Conservation (phyloP, 2,329 filamentous ascomycete species). For the Cladosporium velox region DNA sequence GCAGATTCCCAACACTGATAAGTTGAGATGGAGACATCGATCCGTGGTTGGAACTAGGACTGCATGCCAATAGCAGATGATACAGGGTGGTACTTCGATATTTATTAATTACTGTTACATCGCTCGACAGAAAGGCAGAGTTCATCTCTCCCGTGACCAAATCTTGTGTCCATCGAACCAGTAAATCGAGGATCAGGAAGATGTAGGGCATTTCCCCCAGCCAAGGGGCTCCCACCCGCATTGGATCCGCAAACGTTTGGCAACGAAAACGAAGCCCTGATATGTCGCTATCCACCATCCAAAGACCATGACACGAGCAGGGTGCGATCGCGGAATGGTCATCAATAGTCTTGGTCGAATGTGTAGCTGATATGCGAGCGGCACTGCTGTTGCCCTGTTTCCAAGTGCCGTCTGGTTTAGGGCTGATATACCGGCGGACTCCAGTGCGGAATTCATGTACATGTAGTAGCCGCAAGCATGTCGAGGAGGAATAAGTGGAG, state of each 20-base stretch:
- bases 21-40: background rate
- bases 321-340: background rate
- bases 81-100: background rate
- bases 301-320: background rate
- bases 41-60: background rate
- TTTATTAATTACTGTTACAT: background rate
- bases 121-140: background rate
- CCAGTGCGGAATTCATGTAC: background rate
- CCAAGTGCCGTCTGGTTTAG: background rate
- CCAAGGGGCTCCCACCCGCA: background rate
- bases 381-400: background rate
- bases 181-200: background rate
- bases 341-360: background rate
- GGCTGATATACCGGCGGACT: background rate
- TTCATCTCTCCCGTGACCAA: background rate
- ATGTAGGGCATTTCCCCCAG: background rate
- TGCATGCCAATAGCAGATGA: background rate
- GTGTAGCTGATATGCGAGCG: background rate
- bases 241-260: background rate
- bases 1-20: background rate
- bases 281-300: background rate
- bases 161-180: background rate
- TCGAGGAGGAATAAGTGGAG: background rate
- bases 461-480: background rate
- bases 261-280: background rate